Evolutionary conservation across 352 stramenopile species (phyloP), one percentile per base, ranked within the genome.

Genomic region (Pythium aristosporum): DNA sequence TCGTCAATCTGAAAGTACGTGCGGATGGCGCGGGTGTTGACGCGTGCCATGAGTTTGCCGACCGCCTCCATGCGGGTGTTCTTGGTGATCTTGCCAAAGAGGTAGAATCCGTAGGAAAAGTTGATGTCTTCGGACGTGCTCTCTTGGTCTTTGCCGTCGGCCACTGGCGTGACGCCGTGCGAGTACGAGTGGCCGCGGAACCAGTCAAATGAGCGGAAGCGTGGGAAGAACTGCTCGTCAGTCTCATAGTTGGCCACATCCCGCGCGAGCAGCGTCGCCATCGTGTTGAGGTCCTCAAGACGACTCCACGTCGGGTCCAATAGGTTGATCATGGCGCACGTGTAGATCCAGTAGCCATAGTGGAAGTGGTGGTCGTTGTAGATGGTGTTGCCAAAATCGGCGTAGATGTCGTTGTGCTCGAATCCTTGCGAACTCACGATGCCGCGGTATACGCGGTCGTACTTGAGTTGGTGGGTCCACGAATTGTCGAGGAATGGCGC

Each of bases 331-430:
- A 90, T 72, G 2, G 80, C 82, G 28, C 75, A 71, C 41, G 75
- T 76, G 69, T 83, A 77, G 49, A 91, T 69, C 74, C 80, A 82
- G 66, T 91, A 91, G 54, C 82, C 82, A 65, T 82, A 91, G 69
- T 91, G 82, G 57, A 81, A 91, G 66, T 91, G 82, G 65, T 91
- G 82, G 48, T 91, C 82, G 57, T 91, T 91, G 71, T 89, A 91
- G 49, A 79, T 39, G 6, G 34, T 39, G 34, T 39, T 39, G 11
- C 34, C 34, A 39, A 39, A 39, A 36, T 48, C 52, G 1, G 74
- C 63, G 48, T 76, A 72, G 11, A 75, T 13, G 37, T 89, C 74
- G 28, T 80, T 79, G 12, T 67, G 71, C 34, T 57, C 77, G 53
- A 86, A 81, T 5, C 78, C 78, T 52, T 83, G 43, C 12, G 71